Base-by-base conservation (phyloP, 768 basidiomycete genomes). In the Lentinula guzmanii region DNA sequence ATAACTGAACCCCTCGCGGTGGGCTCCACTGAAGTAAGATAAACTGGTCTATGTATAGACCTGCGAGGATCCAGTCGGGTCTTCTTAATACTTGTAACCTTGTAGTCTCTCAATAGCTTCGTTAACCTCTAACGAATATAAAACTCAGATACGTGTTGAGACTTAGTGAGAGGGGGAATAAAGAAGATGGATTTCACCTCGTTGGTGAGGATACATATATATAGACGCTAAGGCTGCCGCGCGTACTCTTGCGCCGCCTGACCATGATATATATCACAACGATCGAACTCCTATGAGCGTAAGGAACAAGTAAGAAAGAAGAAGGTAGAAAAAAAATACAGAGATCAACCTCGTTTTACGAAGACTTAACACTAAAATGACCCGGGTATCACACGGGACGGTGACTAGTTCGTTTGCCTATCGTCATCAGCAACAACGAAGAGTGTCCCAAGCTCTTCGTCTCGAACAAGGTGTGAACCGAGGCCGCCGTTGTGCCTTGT, bases 1-100 rank as follows among this genome's bases (percentile, higher is more conserved):
- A 57, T 42, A 43, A 57, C 55, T 41, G 55, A 57, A 57, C 9
- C 55, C 55, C 55, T 33, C 31, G 55, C 55, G 55, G 55, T 57
- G 55, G 55, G n/a, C 55, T 24, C 55, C 55, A 57, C 55, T 57
- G 18, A 42, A 39, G 55, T 13, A 57, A 33, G 43, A 11, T 0
- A n/a, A 31, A 6, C 21, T 42, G 55, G 24, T 45, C 55, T 37
- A 7, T n/a, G 55, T 15, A 37, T n/a, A 37, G 55, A 57, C 24
- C 39, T 21, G 18, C 8, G 55, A 33, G 24, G n/a, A 18, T 15
- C 21, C 55, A 41, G 55, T 57, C 55, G 55, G 55, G 52, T 34
- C 34, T 31, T 35, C 5, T n/a, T n/a, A 37, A 35, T 34, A 33
- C 31, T 31, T 53, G 13, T 16, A 35, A 3, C 37, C 13, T n/a